Conservation (phyloP, 2,329 filamentous ascomycete species). For the Colletotrichum sp. region DNA sequence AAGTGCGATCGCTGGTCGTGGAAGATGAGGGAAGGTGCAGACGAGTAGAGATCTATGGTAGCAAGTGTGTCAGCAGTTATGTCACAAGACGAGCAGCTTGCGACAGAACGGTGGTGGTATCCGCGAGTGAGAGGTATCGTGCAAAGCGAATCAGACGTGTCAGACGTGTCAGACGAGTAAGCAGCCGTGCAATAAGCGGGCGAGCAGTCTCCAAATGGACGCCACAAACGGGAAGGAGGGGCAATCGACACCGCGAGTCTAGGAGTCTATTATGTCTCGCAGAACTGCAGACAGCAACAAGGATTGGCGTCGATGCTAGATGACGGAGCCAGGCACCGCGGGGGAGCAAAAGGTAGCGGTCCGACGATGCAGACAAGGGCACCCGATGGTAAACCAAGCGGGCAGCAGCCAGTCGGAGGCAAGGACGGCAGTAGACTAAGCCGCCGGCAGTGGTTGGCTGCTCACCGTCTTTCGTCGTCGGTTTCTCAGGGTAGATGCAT, state of each 20-base stretch:
- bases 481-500: neutral
- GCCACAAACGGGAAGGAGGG: neutral
- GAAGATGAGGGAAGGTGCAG: neutral
- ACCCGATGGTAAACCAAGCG: neutral
- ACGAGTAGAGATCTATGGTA: neutral
- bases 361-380: neutral
- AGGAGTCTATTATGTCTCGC: neutral
- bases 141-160: neutral
- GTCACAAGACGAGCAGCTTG: neutral
- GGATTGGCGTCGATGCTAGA: neutral
- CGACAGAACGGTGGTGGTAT: neutral
- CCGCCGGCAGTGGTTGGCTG: neutral
- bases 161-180: conserved; percentile 2
- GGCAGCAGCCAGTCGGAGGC: neutral
- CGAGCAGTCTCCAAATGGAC: neutral
- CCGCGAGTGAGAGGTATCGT: neutral
- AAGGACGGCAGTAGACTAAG: neutral
- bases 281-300: neutral
- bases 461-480: conserved; percentile 9
- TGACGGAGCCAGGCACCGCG: conserved; percentile 14
- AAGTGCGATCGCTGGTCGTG: neutral
- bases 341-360: neutral
- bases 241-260: neutral
- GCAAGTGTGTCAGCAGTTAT: conserved; percentile 1
- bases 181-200: neutral